These are phyloP conservation scores for Ceratobasidium sp. DNA, from an alignment of 1,284 basidiomycete species.

Conservation along the genomic window DNA sequence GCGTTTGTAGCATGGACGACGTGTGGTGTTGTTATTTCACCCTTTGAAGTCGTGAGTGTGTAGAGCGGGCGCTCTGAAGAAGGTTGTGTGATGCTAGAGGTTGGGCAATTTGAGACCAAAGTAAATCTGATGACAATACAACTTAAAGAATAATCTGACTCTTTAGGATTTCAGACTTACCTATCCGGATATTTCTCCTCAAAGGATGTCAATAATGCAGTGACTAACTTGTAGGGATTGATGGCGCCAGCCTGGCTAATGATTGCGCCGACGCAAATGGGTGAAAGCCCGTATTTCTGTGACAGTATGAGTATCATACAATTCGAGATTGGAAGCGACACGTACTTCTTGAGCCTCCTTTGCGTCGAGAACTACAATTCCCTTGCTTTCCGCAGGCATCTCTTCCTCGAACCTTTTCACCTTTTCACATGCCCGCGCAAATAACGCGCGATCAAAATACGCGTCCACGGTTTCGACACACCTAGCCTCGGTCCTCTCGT, in stretches of 20 bases:
- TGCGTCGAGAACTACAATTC: slow-evolving; percentile 53
- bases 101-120: slow-evolving; percentile 61
- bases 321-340: not conserved
- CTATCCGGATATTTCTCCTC: slow-evolving; percentile 54
- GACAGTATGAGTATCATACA: not conserved
- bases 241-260: slow-evolving; percentile 60
- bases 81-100: slow-evolving; percentile 53
- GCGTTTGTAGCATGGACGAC: slow-evolving; percentile 51
- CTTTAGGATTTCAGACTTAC: slow-evolving; percentile 48
- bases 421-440: slow-evolving; percentile 53
- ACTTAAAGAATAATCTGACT: not conserved
- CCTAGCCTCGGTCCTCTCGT: slow-evolving; percentile 55
- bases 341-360: slow-evolving; percentile 36
- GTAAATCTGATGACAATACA: slow-evolving; percentile 52
- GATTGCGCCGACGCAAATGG: slow-evolving; percentile 57
- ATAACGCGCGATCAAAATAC: slow-evolving; percentile 53
- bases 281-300: slow-evolving; percentile 55
- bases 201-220: slow-evolving; percentile 59
- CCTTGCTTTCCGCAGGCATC: slow-evolving; percentile 55
- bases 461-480: slow-evolving; percentile 61
- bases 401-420: slow-evolving; percentile 56
- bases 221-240: slow-evolving; percentile 67
- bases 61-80: slow-evolving; percentile 50
- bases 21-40: slow-evolving; percentile 42
- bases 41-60: slow-evolving; percentile 49